Evolutionary conservation across 2,329 filamentous ascomycete species (phyloP).

Genomic region (Podosphaera fusca): DNA sequence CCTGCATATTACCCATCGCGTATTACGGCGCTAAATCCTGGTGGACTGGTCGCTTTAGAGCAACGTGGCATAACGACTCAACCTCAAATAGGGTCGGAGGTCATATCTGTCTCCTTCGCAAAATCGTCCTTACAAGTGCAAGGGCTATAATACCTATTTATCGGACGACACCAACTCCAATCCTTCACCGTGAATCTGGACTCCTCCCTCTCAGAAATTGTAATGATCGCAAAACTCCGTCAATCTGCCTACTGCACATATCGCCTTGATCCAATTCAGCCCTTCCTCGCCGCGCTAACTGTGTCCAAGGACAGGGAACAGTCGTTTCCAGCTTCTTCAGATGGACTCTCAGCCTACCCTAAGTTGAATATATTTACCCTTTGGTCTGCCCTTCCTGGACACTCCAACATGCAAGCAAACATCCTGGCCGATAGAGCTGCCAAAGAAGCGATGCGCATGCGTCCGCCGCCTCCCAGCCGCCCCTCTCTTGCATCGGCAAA

Average conservation of each 20-base stretch:
- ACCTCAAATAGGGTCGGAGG: neutral
- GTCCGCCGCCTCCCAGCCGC: neutral
- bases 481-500: neutral
- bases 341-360: neutral
- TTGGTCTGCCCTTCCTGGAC: neutral
- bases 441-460: neutral
- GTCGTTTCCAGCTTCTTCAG: neutral
- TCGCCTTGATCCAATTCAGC: neutral
- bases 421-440: neutral
- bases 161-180: neutral
- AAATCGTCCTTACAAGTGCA: neutral
- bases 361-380: neutral
- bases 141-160: too few relatives aligned
- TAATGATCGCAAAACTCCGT: neutral
- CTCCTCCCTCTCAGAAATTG: neutral
- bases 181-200: neutral
- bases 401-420: neutral
- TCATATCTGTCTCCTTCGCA: neutral
- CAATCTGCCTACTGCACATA: neutral
- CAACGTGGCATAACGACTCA: neutral
- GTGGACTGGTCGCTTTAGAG: neutral
- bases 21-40: neutral
- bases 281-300: neutral
- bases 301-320: neutral
- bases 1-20: neutral